Percentiles rank a stretch among this genome's conserved stretches.
phyloP scores from a whole-genome alignment of 1,284 basidiomycete species.

The Ceratobasidium sp. region DNA sequence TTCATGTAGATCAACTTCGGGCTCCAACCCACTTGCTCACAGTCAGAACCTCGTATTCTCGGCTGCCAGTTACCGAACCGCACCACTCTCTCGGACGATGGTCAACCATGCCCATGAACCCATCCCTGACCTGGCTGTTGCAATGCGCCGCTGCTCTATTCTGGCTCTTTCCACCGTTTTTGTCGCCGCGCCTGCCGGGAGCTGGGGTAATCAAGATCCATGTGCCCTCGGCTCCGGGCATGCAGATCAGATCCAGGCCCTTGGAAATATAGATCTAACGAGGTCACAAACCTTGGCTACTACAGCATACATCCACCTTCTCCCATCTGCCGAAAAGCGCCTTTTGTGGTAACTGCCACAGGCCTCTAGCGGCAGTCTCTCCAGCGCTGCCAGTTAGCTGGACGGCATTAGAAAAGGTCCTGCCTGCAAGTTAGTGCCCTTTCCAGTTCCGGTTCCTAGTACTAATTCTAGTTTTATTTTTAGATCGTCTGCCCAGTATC shows the following conservation, averaged over 20 bases:
- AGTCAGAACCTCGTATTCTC: too few species aligned
- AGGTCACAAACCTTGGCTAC: slow-evolving; percentile 92
- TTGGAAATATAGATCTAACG: neutral
- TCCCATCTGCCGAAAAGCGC: slow-evolving; percentile 72
- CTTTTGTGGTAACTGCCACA: slow-evolving; percentile 70
- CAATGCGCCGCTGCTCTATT: too few species aligned
- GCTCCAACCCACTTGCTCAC: too few species aligned
- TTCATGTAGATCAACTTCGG: too few species aligned
- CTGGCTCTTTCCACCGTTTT: neutral
- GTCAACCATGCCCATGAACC: too few species aligned
- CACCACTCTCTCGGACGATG: too few species aligned
- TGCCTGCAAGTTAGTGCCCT: slow-evolving; percentile 51
- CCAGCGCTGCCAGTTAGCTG: slow-evolving; percentile 86
- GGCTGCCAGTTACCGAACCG: too few species aligned
- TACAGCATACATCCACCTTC: slow-evolving; percentile 89
- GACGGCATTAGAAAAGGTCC: slow-evolving; percentile 66
- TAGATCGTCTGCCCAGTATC: slow-evolving; percentile 51
- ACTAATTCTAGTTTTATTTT: neutral
- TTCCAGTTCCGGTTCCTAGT: slow-evolving; percentile 20
- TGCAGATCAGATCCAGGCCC: neutral
- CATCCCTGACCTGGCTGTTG: too few species aligned
- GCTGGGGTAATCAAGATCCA: neutral
- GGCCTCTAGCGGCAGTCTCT: slow-evolving; percentile 70
- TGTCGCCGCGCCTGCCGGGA: neutral
- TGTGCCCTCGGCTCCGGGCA: neutral